These are phyloP conservation scores for Fusarium virguliforme DNA, from an alignment of 2,329 filamentous ascomycete genomes.

Conservation along the genomic window DNA sequence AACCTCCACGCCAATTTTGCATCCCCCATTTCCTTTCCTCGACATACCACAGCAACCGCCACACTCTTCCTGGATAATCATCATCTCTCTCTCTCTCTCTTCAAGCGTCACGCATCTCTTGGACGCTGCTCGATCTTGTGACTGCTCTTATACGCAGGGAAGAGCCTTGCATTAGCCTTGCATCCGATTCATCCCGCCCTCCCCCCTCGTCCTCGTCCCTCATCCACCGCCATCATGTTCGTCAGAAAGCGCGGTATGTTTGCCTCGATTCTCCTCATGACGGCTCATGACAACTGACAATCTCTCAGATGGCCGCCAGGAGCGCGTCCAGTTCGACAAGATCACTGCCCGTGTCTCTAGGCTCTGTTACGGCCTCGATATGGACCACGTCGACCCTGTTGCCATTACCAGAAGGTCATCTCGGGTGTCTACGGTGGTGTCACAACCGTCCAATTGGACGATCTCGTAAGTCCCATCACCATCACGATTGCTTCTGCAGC, in stretches of 20 bases:
- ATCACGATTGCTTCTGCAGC: slow-evolving; percentile 13
- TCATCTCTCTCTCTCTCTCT: slow-evolving; percentile 27
- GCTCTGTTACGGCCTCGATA: slow-evolving; percentile 96
- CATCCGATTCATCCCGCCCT: slow-evolving; percentile 41
- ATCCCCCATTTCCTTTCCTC: slow-evolving; percentile 49
- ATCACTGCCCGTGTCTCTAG: slow-evolving; percentile 98
- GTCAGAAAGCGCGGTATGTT: slow-evolving; percentile 75
- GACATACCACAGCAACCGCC: slow-evolving; percentile 44
- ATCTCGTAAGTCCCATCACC: slow-evolving; percentile 79
- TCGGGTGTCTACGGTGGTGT: slow-evolving; percentile 99
- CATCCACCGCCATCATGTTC: slow-evolving; percentile 66
- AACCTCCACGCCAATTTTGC: slow-evolving; percentile 48
- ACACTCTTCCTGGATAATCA: slow-evolving; percentile 29
- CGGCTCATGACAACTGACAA: slow-evolving; percentile 50
- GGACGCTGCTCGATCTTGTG: slow-evolving; percentile 46
- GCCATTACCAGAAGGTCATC: slow-evolving; percentile 99
- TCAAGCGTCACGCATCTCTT: slow-evolving; percentile 32
- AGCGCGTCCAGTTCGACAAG: slow-evolving; percentile 99
- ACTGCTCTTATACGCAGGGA: slow-evolving; percentile 48
- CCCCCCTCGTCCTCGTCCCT: slow-evolving; percentile 40
- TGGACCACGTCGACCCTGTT: slow-evolving; percentile 94
- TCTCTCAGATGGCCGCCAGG: slow-evolving; percentile 88
- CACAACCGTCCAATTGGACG: slow-evolving; percentile 95
- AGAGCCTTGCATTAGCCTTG: slow-evolving; percentile 44
- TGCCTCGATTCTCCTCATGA: slow-evolving; percentile 13